A percentile compares a stretch with the other conserved stretches of the same genome.
These are phyloP conservation scores for Brassica napus DNA, from an alignment of 345 rosid genomes.

Conservation along the genomic window Da-Ae NC_063449.1:28598001-28598500, in stretches of 20 bases:
- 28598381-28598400: too few relatives aligned
- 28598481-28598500: too few relatives aligned
- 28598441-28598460: too few relatives aligned
- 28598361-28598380: too few relatives aligned
- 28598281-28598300: not conserved
- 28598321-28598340: not conserved
- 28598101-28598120: too few relatives aligned
- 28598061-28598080: conserved; percentile 41
- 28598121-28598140: not conserved
- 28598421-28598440: too few relatives aligned
- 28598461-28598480: too few relatives aligned
- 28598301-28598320: not conserved
- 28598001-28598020: conserved; percentile 39
- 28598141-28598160: not conserved
- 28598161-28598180: not conserved
- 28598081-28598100: too few relatives aligned
- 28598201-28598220: not conserved
- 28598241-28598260: not conserved
- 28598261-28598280: not conserved
- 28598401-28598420: too few relatives aligned
- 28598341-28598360: not conserved
- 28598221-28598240: not conserved
- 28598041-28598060: conserved; percentile 31
- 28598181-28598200: not conserved
- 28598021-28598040: conserved; percentile 44